Evolutionary conservation across 140 eudicot species (phyloP).

Genomic region (Flaveria floridana): DNA sequence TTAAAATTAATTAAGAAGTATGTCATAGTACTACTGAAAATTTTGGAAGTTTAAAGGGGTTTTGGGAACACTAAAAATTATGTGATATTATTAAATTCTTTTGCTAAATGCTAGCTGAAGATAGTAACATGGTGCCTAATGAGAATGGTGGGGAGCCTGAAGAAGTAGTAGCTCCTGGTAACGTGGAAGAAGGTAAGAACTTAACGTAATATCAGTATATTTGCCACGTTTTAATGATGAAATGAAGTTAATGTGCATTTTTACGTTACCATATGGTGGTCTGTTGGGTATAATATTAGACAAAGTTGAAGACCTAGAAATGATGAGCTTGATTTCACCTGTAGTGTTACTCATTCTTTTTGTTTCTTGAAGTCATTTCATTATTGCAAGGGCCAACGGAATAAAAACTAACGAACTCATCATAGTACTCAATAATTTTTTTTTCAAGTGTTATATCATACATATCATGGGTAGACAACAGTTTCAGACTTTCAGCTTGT

Average conservation of each 20-base stretch:
- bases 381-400: neutral
- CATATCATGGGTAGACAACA: neutral
- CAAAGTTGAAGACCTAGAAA: neutral
- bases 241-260: neutral
- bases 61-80: neutral
- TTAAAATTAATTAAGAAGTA: neutral
- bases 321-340: neutral
- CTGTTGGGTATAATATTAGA: neutral
- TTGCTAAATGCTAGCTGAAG: conserved; percentile 43
- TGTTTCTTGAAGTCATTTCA: neutral
- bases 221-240: neutral
- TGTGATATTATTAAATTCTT: conserved; percentile 13
- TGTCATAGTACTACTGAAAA: neutral
- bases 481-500: neutral
- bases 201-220: neutral
- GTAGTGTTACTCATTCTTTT: neutral
- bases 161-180: conserved; percentile 40
- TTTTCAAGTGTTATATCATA: neutral
- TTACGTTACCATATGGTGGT: neutral
- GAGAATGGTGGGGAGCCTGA: conserved; percentile 45
- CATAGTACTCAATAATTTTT: neutral
- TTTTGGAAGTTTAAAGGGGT: neutral
- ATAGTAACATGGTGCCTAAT: conserved; percentile 35
- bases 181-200: conserved; percentile 49
- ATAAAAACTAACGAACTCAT: neutral